Conservation (phyloP, 768 basidiomycete genomes). For the Collybia sordida region DNA sequence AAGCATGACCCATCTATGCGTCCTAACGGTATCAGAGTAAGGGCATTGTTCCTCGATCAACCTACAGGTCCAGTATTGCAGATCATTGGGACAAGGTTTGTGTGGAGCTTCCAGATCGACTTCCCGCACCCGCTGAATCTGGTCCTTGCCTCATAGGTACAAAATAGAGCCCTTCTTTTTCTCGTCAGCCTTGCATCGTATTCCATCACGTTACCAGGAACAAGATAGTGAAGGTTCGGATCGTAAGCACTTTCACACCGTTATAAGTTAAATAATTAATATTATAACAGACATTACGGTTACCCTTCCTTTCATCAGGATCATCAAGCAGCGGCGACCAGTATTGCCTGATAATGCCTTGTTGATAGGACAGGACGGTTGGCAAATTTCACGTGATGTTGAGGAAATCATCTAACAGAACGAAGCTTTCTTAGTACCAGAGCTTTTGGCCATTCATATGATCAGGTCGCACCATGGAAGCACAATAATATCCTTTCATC, state of each 20-base stretch:
- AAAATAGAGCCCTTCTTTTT: slow-evolving; percentile 68
- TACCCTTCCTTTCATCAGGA: slow-evolving; percentile 52
- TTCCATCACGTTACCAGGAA: slow-evolving; percentile 65
- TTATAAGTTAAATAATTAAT: background rate
- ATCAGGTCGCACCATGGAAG: slow-evolving; percentile 42
- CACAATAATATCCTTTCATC: slow-evolving; percentile 54
- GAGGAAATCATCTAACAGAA: slow-evolving; percentile 11
- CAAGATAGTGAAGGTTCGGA: slow-evolving; percentile 40
- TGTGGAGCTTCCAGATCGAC: too few relatives aligned
- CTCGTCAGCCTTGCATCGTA: slow-evolving; percentile 65
- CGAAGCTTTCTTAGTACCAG: slow-evolving; percentile 37
- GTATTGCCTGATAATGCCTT: slow-evolving; percentile 14
- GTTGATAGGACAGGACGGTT: too few relatives aligned
- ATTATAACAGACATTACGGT: slow-evolving; percentile 52
- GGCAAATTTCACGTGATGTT: background rate
- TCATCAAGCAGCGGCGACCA: slow-evolving; percentile 30
- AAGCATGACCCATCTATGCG: too few relatives aligned
- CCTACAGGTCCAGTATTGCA: too few relatives aligned
- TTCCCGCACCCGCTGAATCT: background rate
- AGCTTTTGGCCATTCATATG: slow-evolving; percentile 48
- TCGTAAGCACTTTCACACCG: slow-evolving; percentile 36
- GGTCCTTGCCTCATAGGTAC: slow-evolving; percentile 39
- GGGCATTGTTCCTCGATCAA: too few relatives aligned
- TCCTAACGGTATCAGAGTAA: too few relatives aligned
- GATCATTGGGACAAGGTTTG: too few relatives aligned